Conservation (phyloP, 2,329 filamentous ascomycete genomes). For the Aspergillus niger region DNA sequence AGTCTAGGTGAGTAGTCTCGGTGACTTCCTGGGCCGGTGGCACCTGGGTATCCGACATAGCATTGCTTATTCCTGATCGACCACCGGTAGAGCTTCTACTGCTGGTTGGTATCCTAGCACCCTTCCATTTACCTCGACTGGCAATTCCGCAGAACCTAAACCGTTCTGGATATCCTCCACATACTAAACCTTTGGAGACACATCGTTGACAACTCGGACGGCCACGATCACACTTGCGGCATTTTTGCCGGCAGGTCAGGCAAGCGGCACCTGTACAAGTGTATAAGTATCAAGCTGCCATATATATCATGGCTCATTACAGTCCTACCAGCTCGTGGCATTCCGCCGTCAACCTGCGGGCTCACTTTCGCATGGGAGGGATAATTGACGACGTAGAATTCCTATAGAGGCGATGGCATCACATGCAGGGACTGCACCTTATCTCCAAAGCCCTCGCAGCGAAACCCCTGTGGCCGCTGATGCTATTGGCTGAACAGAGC, state of each 20-base stretch:
- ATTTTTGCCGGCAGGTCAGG: conserved; percentile 38
- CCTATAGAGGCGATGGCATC: not conserved
- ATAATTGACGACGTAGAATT: not conserved
- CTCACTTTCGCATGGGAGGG: not conserved
- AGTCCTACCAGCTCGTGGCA: conserved; percentile 9
- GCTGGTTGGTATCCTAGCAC: conserved; percentile 22
- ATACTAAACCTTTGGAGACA: conserved; percentile 33
- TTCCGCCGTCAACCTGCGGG: conserved; percentile 6
- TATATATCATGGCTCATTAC: not conserved
- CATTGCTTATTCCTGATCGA: not conserved
- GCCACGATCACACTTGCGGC: conserved; percentile 34
- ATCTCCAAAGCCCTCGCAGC: not conserved
- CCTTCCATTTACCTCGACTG: conserved; percentile 35
- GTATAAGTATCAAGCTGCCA: not conserved
- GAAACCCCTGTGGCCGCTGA: not conserved
- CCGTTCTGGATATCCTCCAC: conserved; percentile 36
- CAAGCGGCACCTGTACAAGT: conserved; percentile 32
- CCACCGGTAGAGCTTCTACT: not conserved
- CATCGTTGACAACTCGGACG: conserved; percentile 35
- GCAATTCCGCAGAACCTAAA: conserved; percentile 35
- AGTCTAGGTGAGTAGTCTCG: not conserved
- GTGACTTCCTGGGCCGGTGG: not conserved
- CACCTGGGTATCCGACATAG: not conserved
- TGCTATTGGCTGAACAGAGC: not conserved
- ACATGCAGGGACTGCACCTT: not conserved